These are phyloP conservation scores for Saccharomycopsis crataegensis DNA, from an alignment of 1,139 yeast genomes.

Conservation along the genomic window DNA sequence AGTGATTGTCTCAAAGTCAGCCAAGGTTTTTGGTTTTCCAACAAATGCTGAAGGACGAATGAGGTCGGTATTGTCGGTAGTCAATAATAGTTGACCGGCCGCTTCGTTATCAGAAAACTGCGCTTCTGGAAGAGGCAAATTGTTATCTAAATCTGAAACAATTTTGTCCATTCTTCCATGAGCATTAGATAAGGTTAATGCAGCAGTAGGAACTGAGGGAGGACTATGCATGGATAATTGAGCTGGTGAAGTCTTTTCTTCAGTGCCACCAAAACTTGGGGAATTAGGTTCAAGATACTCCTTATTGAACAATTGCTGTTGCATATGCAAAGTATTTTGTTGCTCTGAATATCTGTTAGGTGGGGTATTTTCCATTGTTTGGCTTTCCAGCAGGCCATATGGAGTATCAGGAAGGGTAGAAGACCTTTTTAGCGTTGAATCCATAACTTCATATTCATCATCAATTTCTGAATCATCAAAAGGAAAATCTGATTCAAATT, in stretches of 20 bases:
- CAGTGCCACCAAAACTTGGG: background rate
- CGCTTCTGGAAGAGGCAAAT: background rate
- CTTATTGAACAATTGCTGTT: background rate
- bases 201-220: background rate
- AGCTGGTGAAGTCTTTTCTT: background rate
- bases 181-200: conserved; percentile 1
- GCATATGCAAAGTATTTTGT: background rate
- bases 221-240: background rate
- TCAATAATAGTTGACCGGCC: too few species aligned
- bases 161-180: background rate
- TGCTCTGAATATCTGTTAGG: background rate
- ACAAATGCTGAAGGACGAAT: too few species aligned
- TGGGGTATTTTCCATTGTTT: background rate
- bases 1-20: background rate
- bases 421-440: background rate
- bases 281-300: background rate
- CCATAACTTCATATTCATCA: background rate
- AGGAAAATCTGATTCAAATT: conserved; percentile 8
- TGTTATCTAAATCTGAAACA: background rate
- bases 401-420: background rate
- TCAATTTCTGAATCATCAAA: background rate
- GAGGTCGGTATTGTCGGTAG: too few species aligned
- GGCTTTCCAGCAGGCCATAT: background rate
- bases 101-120: too few species aligned
- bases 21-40: background rate